A percentile compares a stretch with the other conserved stretches of the same genome.
phyloP scores from a whole-genome alignment of 768 basidiomycete species.

The Lepiota brunneoincarnata region DNA sequence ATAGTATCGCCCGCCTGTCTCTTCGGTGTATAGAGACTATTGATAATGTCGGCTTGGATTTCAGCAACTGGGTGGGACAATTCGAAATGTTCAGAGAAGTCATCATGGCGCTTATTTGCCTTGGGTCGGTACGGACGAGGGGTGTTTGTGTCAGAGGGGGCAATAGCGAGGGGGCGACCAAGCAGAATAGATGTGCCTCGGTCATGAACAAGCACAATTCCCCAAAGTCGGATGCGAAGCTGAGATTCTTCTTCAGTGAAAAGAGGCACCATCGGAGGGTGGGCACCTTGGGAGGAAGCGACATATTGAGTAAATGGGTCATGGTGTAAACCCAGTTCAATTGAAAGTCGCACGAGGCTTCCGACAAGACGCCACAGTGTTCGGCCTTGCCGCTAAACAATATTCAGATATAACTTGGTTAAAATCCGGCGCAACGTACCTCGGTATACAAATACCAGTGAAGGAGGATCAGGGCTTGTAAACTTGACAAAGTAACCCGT shows the following conservation, averaged over 20 bases:
- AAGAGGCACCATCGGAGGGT: conserved; percentile 15
- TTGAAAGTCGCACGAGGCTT: conserved; percentile 75
- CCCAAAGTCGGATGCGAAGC: conserved; percentile 81
- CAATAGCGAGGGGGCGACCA: conserved; percentile 79
- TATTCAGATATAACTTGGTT: conserved; percentile 3
- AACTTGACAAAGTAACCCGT: conserved; percentile 75
- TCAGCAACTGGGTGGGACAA: conserved; percentile 73
- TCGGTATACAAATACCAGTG: conserved; percentile 92
- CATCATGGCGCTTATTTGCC: conserved; percentile 25
- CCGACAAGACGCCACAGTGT: conserved; percentile 88
- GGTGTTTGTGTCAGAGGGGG: conserved; percentile 81
- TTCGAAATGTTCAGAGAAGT: conserved; percentile 80
- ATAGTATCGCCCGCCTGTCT: conserved; percentile 65
- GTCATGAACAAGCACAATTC: conserved; percentile 82
- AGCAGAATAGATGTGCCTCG: conserved; percentile 86
- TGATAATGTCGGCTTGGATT: conserved; percentile 88
- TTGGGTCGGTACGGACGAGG: conserved; percentile 59
- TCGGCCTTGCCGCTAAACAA: conserved; percentile 75
- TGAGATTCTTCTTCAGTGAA: conserved; percentile 80
- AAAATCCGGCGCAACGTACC: conserved; percentile 36
- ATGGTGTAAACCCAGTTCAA: conserved; percentile 85
- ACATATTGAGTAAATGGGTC: conserved; percentile 69
- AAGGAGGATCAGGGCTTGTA: conserved; percentile 80
- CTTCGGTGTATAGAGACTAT: conserved; percentile 79
- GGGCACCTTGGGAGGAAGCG: conserved; percentile 26